Evolutionary conservation across 768 basidiomycete species (phyloP).

Genomic region (Russula olivacea): DNA sequence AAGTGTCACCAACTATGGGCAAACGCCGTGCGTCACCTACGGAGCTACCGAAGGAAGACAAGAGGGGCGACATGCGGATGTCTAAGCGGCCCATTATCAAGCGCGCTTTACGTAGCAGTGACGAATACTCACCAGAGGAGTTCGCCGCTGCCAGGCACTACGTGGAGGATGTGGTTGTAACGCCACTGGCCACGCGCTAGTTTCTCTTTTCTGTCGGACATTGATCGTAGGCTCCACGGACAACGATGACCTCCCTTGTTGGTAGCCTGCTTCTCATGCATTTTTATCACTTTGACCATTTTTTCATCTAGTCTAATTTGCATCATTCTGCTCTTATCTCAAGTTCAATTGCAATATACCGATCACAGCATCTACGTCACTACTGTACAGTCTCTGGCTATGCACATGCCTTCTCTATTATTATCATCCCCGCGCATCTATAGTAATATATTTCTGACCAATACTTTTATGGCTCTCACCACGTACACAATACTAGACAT

Average conservation of each 20-base stretch:
- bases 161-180: background rate
- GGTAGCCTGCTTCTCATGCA: background rate
- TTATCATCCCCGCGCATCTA: slow-evolving; percentile 17
- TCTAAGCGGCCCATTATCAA: slow-evolving; percentile 68
- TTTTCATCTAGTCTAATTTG: background rate
- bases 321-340: slow-evolving; percentile 17
- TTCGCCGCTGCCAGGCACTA: background rate
- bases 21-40: slow-evolving; percentile 71
- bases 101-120: slow-evolving; percentile 34
- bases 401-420: slow-evolving; percentile 17
- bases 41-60: slow-evolving; percentile 57
- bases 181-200: slow-evolving; percentile 7
- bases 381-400: slow-evolving; percentile 15
- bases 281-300: slow-evolving; percentile 1
- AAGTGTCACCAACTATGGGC: slow-evolving; percentile 36
- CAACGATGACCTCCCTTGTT: background rate
- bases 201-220: background rate
- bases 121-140: slow-evolving; percentile 15
- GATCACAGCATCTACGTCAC: slow-evolving; percentile 14
- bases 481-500: slow-evolving; percentile 11
- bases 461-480: slow-evolving; percentile 5
- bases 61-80: slow-evolving; percentile 47
- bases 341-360: slow-evolving; percentile 17
- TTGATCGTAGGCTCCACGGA: background rate
- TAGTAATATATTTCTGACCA: slow-evolving; percentile 14